phyloP scores from a whole-genome alignment of 106 monocot genomes.

The Cymbidium sinense region DNA sequence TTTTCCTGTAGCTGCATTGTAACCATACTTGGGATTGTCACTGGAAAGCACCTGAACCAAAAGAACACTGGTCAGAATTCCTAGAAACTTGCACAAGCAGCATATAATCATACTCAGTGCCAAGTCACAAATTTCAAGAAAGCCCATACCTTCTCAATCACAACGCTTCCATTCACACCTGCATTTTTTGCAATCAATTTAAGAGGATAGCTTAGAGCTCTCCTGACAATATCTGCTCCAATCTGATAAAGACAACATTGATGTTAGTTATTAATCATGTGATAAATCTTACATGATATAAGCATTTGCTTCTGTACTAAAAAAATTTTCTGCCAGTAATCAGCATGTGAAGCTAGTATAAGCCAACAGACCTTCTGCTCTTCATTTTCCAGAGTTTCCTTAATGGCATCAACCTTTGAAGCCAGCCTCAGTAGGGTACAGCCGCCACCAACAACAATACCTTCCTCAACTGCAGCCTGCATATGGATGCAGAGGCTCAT shows the following conservation, averaged over 20 bases:
- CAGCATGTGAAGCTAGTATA: too few relatives aligned
- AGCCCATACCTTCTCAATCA: constrained; percentile 48
- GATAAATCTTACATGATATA: background rate
- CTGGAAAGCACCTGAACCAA: constrained; percentile 56
- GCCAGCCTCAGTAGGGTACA: constrained; percentile 67
- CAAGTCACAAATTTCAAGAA: background rate
- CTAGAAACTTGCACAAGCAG: background rate
- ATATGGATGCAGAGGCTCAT: background rate
- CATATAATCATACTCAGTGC: background rate
- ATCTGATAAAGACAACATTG: constrained; percentile 22
- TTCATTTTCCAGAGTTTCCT: constrained; percentile 59
- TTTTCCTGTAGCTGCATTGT: constrained; percentile 87
- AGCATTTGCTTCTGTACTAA: background rate
- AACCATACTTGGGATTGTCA: constrained; percentile 71
- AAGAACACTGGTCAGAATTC: background rate
- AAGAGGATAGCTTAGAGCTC: constrained; percentile 61
- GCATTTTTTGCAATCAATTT: constrained; percentile 82
- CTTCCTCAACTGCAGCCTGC: constrained; percentile 80
- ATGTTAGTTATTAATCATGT: background rate
- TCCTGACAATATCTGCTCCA: constrained; percentile 64
- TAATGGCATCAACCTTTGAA: constrained; percentile 62
- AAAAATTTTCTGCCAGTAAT: background rate
- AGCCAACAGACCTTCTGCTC: constrained; percentile 54
- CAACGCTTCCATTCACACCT: constrained; percentile 74
- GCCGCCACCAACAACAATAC: constrained; percentile 78